phyloP scores from a whole-genome alignment of 208 protist species.

The Acanthamoeba quina region DNA sequence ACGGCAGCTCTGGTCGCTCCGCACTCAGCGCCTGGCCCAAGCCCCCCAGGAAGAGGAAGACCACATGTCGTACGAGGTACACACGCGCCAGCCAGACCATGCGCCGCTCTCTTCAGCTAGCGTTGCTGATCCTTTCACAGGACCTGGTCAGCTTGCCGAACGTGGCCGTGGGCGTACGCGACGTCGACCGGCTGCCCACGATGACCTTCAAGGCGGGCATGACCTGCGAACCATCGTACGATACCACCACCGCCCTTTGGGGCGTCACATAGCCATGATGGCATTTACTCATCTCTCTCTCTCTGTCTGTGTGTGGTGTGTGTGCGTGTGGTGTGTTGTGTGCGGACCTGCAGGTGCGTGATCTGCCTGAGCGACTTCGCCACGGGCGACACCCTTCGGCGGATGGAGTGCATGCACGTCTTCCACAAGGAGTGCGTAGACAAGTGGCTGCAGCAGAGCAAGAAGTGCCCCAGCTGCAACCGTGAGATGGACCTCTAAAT shows the following conservation, averaged over 20 bases:
- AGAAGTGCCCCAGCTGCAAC: conserved; percentile 33
- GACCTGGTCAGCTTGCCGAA: neutral
- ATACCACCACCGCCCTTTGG: neutral
- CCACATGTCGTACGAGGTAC: neutral
- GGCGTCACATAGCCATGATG: neutral
- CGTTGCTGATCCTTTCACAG: neutral
- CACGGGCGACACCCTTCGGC: neutral
- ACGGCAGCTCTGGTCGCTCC: neutral
- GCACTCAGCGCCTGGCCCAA: neutral
- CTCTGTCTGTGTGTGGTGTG: neutral
- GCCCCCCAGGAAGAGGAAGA: neutral
- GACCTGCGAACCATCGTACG: neutral
- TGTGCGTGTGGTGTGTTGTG: neutral
- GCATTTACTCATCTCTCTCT: neutral
- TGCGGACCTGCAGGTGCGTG: neutral
- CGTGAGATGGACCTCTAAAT: neutral
- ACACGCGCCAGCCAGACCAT: too few relatives aligned
- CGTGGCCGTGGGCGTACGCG: neutral
- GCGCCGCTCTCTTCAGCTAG: neutral
- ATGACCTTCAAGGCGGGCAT: neutral
- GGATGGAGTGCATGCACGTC: conserved; percentile 21
- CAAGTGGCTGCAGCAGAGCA: neutral
- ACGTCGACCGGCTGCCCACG: neutral
- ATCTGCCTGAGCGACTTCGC: conserved; percentile 27
- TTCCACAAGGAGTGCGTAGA: conserved; percentile 30